A percentile compares a stretch with the other conserved stretches of the same genome.
Conservation (phyloP, 2,329 filamentous ascomycete species). For the Claviceps sorghi region DNA sequence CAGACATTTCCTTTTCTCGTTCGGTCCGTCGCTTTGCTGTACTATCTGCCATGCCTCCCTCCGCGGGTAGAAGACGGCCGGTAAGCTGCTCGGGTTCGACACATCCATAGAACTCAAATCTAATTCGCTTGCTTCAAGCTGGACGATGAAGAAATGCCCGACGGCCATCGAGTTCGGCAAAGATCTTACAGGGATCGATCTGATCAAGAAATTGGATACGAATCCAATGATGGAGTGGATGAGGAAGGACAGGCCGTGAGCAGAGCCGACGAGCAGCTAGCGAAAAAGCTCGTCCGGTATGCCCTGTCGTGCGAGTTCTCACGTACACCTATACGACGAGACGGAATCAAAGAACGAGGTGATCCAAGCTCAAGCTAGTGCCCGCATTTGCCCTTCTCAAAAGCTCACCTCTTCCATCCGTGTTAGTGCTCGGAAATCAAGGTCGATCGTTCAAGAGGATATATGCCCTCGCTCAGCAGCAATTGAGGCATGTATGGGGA, state of each 20-base stretch:
- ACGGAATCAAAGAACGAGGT: conserved; percentile 52
- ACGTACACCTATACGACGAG: conserved; percentile 42
- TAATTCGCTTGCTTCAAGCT: conserved; percentile 7
- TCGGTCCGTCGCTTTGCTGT: not conserved
- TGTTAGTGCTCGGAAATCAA: conserved; percentile 54
- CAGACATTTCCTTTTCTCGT: not conserved
- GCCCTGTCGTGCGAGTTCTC: conserved; percentile 52
- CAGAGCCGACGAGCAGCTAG: conserved; percentile 35
- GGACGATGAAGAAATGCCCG: conserved; percentile 19
- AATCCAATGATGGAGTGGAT: conserved; percentile 25
- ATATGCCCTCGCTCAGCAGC: conserved; percentile 61
- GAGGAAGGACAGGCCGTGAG: conserved; percentile 16
- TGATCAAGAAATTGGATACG: conserved; percentile 18
- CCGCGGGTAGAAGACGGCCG: conserved; percentile 18
- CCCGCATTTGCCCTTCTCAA: not conserved
- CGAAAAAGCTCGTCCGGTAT: conserved; percentile 55
- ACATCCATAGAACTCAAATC: not conserved
- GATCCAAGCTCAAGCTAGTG: not conserved
- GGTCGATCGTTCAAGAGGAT: conserved; percentile 59
- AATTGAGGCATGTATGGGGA: conserved; percentile 63
- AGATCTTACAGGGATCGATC: conserved; percentile 15
- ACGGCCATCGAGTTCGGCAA: conserved; percentile 18
- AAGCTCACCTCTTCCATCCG: not conserved
- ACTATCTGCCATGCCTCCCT: conserved; percentile 16
- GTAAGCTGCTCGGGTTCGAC: conserved; percentile 12